A percentile compares a stretch with the other conserved stretches of the same genome.
Evolutionary conservation across 345 rosid species (phyloP).

Genomic region (Rhodamnia argentea): DNA sequence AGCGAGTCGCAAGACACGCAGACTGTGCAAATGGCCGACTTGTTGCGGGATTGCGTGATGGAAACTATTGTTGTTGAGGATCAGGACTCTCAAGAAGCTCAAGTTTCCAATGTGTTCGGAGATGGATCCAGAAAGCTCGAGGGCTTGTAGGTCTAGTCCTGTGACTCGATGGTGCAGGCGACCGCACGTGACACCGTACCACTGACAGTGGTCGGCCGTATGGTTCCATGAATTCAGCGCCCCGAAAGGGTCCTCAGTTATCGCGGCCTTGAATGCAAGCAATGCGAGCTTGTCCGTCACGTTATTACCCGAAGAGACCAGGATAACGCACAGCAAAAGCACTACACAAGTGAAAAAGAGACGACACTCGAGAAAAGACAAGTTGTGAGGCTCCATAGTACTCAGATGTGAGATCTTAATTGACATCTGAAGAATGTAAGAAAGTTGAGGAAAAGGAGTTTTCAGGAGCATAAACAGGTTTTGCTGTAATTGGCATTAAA

Average conservation of each 20-base stretch:
- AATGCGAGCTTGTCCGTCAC: background rate
- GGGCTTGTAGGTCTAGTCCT: background rate
- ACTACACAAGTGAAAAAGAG: background rate
- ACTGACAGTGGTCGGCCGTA: background rate
- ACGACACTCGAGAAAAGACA: no score
- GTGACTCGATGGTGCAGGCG: background rate
- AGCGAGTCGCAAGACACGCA: background rate
- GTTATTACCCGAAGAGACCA: constrained; percentile 9
- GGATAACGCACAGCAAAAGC: background rate
- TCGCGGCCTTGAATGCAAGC: background rate
- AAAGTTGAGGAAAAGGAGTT: no score
- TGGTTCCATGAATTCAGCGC: background rate
- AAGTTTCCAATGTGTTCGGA: background rate
- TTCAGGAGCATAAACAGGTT: no score
- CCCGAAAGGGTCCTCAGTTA: background rate
- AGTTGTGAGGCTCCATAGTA: no score
- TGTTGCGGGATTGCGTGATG: background rate
- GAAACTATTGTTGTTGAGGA: background rate
- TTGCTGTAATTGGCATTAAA: no score
- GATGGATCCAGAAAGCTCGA: background rate
- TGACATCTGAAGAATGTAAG: no score
- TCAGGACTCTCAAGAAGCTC: background rate
- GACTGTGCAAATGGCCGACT: background rate
- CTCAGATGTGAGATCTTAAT: no score
- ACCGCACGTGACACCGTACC: background rate